Percentiles rank a stretch among this genome's conserved stretches.
Evolutionary conservation across 345 rosid species (phyloP).

Genomic region (Stellera chamaejasme): DNA sequence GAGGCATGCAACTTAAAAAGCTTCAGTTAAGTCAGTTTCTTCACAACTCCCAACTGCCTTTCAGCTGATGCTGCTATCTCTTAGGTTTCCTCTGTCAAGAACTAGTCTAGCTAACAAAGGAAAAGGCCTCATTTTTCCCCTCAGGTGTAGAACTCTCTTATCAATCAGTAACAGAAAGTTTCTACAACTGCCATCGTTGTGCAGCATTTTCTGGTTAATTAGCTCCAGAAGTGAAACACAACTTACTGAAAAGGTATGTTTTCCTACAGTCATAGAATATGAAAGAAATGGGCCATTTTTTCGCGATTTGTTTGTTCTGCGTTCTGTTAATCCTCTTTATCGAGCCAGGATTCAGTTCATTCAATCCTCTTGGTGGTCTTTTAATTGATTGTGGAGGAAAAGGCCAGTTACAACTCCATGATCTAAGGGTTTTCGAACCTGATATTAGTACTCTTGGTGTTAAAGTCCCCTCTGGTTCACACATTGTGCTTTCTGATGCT

Average conservation of each 20-base stretch:
- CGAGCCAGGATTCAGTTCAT: background rate
- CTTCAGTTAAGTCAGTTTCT: constrained; percentile 19
- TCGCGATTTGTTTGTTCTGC: constrained; percentile 1
- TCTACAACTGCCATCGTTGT: background rate
- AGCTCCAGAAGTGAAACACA: background rate
- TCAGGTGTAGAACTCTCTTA: constrained; percentile 1
- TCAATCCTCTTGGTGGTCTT: constrained; percentile 12
- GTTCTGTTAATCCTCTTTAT: constrained; percentile 4
- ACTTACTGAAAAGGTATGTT: background rate
- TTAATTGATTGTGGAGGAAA: constrained; percentile 19
- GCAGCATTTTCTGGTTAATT: background rate
- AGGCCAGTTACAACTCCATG: constrained; percentile 6
- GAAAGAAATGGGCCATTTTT: constrained; percentile 7
- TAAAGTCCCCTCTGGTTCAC: constrained; percentile 6
- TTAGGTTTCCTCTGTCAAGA: constrained; percentile 3
- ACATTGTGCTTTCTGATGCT: constrained; percentile 8
- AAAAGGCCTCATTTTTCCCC: background rate
- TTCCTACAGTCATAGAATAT: background rate
- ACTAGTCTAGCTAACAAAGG: constrained; percentile 1
- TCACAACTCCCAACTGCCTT: constrained; percentile 2
- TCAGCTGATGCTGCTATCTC: background rate
- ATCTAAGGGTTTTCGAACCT: constrained; percentile 13
- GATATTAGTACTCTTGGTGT: constrained; percentile 8
- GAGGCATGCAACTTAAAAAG: constrained; percentile 9
- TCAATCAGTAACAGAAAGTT: background rate